Base-by-base conservation (phyloP, 2,329 filamentous ascomycete species). In the Neopestalotiopsis rosae region DNA sequence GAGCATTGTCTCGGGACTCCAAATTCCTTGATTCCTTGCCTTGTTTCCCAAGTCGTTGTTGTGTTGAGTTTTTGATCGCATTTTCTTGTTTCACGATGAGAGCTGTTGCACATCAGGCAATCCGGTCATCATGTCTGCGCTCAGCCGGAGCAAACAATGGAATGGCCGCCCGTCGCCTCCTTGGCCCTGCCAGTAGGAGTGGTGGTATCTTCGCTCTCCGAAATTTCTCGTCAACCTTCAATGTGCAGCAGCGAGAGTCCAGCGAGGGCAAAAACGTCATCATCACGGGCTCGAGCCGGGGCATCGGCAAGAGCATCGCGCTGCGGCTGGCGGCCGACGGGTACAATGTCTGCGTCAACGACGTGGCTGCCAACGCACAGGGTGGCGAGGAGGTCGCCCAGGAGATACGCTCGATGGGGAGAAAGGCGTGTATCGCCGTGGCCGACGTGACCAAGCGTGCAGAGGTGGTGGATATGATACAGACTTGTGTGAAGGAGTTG, bases 311-410 rank as follows among this genome's bases (percentile, higher is more conserved):
- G 73, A 85, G 88, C 24, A 90, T 91, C 66, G 90, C 89, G 20
- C 79, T 90, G 7, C 88, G 90, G 2, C 83, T 92, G 17, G 90
- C 90, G 5, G 79, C 83, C 28, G 90, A 92, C 70, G 90, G 90
- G 67, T 92, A 92, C 79, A 84, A 89, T 72, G 82, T 93, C 64
- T 90, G 88, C 74, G 81, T 92, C 71, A 92, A 91, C 75, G 90
- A 92, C 72, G 80, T 92, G 17, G 71, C 81, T 34, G 81, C 85
- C 14, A 88, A 90, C 71, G 78, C 84, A 65, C 72, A 82, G 4
- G 84, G 81, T 1, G 86, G 88, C 69, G 84, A 90, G 65, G 82
- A 86, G 28, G 82, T 85, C 0, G 86, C 85, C 10, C 78, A 83
- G 24, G 84, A 90, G 71, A 88, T 91, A 67, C 77, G 84, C 67